phyloP scores from a whole-genome alignment of 768 basidiomycete species.

The Mycena epipterygia region DNA sequence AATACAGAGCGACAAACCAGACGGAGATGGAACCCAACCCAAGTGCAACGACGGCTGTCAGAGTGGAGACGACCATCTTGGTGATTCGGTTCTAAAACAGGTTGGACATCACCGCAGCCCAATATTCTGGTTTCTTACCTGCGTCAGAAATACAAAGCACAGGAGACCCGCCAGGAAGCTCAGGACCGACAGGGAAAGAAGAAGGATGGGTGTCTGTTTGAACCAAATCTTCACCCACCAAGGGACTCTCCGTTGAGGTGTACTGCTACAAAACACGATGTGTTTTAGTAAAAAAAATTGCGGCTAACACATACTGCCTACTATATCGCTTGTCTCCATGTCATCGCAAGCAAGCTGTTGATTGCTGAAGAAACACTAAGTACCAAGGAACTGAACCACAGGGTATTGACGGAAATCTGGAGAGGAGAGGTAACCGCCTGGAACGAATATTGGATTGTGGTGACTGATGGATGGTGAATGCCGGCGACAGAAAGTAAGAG shows the following conservation, averaged over 20 bases:
- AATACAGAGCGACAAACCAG: background rate
- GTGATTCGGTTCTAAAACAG: constrained; percentile 13
- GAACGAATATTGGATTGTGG: constrained; percentile 29
- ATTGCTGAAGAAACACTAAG: constrained; percentile 29
- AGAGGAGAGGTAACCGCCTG: background rate
- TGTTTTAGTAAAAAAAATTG: background rate
- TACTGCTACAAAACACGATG: constrained; percentile 6
- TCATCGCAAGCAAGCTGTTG: constrained; percentile 31
- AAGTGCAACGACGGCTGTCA: constrained; percentile 16
- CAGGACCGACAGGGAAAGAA: constrained; percentile 21
- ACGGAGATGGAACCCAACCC: constrained; percentile 25
- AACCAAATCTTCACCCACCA: constrained; percentile 33
- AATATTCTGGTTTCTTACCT: background rate
- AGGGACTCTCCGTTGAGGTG: constrained; percentile 24
- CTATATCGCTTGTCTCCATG: constrained; percentile 32
- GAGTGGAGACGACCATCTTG: constrained; percentile 16
- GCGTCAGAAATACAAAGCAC: constrained; percentile 22
- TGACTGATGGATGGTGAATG: constrained; percentile 4
- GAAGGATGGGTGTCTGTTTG: constrained; percentile 27
- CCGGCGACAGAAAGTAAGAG: background rate
- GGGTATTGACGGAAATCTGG: constrained; percentile 17
- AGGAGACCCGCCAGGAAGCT: constrained; percentile 23
- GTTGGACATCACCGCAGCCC: background rate
- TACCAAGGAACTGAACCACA: constrained; percentile 26
- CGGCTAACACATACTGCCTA: background rate